Evolutionary conservation across 2,329 filamentous ascomycete genomes (phyloP).

Genomic region (Colletotrichum cuscutae): DNA sequence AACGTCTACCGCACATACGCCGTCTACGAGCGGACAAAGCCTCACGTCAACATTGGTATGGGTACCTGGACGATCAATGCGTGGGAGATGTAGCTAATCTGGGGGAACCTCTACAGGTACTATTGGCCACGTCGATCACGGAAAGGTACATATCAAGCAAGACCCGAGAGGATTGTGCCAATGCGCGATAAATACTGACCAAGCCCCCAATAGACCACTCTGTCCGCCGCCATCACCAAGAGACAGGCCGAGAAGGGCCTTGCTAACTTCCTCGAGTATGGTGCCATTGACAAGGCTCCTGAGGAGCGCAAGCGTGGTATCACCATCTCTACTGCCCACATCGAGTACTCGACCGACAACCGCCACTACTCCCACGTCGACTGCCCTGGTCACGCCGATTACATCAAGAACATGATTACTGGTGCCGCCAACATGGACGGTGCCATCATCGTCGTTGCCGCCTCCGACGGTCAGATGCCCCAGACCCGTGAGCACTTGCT

Average conservation of each 20-base stretch:
- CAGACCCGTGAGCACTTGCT: constrained; percentile 99
- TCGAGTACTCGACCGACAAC: constrained; percentile 94
- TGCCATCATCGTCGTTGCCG: constrained; percentile 97
- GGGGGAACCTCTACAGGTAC: constrained; percentile 69
- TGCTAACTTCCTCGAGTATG: constrained; percentile 96
- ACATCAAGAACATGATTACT: constrained; percentile 99
- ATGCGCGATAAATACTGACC: constrained; percentile 32
- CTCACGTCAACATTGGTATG: constrained; percentile 97
- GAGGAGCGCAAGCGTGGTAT: constrained; percentile 99
- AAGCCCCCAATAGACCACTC: constrained; percentile 79
- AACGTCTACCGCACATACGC: constrained; percentile 75
- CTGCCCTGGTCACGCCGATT: constrained; percentile 99
- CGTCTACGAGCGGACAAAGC: constrained; percentile 89
- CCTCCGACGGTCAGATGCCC: constrained; percentile 99
- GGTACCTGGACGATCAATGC: constrained; percentile 17
- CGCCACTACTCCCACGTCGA: constrained; percentile 99
- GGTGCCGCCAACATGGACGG: constrained; percentile 99
- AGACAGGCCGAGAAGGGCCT: constrained; percentile 94
- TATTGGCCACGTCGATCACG: constrained; percentile 99
- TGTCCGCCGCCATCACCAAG: constrained; percentile 99
- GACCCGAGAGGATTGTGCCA: background rate
- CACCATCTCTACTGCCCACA: constrained; percentile 97
- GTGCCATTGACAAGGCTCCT: constrained; percentile 97
- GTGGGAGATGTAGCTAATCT: constrained; percentile 29
- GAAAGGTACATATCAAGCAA: constrained; percentile 75